A percentile compares a stretch with the other conserved stretches of the same genome.
These are phyloP conservation scores for Metschnikowia sp. DNA, from an alignment of 805 yeast genomes.

Conservation along the genomic window DNA sequence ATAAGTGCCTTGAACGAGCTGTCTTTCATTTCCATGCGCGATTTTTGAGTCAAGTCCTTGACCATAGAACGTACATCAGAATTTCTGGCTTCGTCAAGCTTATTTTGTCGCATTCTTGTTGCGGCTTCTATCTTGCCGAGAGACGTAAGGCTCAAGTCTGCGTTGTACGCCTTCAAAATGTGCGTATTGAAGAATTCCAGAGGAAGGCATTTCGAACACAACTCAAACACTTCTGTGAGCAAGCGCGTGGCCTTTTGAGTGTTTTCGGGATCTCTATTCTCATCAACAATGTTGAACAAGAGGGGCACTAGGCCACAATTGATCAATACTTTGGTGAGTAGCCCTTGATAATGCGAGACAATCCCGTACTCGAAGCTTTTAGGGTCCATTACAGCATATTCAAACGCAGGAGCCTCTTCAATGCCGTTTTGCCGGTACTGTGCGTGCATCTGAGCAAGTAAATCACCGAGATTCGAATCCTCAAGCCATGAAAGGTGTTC, in stretches of 20 bases:
- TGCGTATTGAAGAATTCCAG: conserved; percentile 30
- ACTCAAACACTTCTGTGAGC: conserved; percentile 55
- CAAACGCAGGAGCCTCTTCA: conserved; percentile 9
- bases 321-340: conserved; percentile 54
- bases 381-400: conserved; percentile 12
- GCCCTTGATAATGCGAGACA: conserved; percentile 63
- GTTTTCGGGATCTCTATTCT: conserved; percentile 42
- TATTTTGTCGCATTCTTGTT: conserved; percentile 5
- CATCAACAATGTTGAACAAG: conserved; percentile 42
- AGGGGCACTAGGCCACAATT: conserved; percentile 50
- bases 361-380: conserved; percentile 43
- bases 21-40: conserved; percentile 49
- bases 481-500: conserved; percentile 53
- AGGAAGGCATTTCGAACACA: conserved; percentile 57
- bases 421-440: not conserved
- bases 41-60: conserved; percentile 20
- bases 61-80: conserved; percentile 21
- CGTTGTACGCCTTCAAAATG: conserved; percentile 9
- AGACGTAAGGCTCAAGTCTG: conserved; percentile 11
- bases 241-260: conserved; percentile 60
- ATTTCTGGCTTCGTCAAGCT: not conserved
- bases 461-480: conserved; percentile 12
- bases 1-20: conserved; percentile 62
- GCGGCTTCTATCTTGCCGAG: conserved; percentile 16
- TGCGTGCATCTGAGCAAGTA: conserved; percentile 12